Conservation (phyloP, 306 rosid genomes). For the Oemleria cerasiformis region DNA sequence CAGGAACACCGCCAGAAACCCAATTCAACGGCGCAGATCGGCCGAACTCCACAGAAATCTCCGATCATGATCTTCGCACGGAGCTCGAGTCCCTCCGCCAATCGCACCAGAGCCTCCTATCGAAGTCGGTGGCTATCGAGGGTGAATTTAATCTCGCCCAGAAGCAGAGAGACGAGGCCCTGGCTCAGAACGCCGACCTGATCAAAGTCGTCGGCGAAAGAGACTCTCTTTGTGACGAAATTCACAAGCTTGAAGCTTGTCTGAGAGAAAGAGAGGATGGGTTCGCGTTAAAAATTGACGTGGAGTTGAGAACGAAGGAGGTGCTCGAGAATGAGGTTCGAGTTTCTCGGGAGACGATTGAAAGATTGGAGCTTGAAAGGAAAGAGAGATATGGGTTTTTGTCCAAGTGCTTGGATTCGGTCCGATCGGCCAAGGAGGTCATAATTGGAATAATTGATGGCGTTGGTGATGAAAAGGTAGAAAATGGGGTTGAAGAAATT, state of each 20-base stretch:
- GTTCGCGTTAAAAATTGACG: conserved; percentile 25
- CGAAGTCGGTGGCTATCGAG: conserved; percentile 20
- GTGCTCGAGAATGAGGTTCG: conserved; percentile 29
- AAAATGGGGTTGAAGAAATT: conserved; percentile 9
- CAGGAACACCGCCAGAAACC: conserved; percentile 14
- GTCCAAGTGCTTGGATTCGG: conserved; percentile 33
- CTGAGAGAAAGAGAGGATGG: conserved; percentile 35
- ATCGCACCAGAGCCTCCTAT: conserved; percentile 26
- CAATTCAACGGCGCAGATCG: conserved; percentile 19
- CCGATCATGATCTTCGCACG: conserved; percentile 22
- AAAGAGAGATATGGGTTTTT: conserved; percentile 32
- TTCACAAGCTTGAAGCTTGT: conserved; percentile 30
- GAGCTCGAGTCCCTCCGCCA: conserved; percentile 34
- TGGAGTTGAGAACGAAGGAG: conserved; percentile 19
- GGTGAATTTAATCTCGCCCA: conserved; percentile 10
- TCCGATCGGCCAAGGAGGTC: conserved; percentile 34
- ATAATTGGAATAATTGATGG: conserved; percentile 40
- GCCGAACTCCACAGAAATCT: conserved; percentile 2
- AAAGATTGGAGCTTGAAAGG: conserved; percentile 40
- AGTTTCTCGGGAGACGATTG: conserved; percentile 33
- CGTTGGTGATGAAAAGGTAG: conserved; percentile 35
- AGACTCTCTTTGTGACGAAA: conserved; percentile 29
- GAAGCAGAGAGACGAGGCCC: conserved; percentile 25
- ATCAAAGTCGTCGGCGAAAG: conserved; percentile 22
- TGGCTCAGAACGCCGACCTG: conserved; percentile 22